These are phyloP conservation scores for Brettanomyces sp. DNA, from an alignment of 805 yeast genomes.

Conservation along the genomic window DNA sequence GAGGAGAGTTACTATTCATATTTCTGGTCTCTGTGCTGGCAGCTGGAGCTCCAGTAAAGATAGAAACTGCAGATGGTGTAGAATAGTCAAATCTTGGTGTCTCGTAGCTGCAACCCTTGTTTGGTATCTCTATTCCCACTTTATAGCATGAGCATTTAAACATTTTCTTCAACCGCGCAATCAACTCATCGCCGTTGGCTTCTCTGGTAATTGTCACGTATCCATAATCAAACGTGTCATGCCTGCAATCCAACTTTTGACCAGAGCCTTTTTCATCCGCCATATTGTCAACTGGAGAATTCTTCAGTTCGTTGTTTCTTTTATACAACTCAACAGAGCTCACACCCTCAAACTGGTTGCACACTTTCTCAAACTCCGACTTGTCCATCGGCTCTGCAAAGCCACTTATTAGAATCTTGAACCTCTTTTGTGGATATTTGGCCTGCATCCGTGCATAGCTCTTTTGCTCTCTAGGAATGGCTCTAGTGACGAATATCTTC, in stretches of 20 bases:
- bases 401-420: slow-evolving; percentile 20
- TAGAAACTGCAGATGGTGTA: not conserved
- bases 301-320: slow-evolving; percentile 2
- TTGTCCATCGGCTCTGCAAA: slow-evolving; percentile 16
- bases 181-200: slow-evolving; percentile 16
- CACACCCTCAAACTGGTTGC: slow-evolving; percentile 16
- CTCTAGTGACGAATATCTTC: slow-evolving; percentile 22
- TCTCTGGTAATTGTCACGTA: slow-evolving; percentile 21
- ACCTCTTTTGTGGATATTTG: slow-evolving; percentile 11
- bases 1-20: not conserved
- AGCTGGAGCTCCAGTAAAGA: not conserved
- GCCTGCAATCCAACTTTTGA: too few species aligned
- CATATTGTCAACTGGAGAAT: too few species aligned
- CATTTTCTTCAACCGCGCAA: slow-evolving; percentile 10
- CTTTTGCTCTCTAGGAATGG: slow-evolving; percentile 25
- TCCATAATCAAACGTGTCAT: slow-evolving; percentile 15
- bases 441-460: slow-evolving; percentile 14
- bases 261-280: too few species aligned
- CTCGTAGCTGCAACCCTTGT: slow-evolving; percentile 6
- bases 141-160: slow-evolving; percentile 21
- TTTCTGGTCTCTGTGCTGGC: not conserved
- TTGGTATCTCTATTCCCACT: slow-evolving; percentile 20
- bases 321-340: slow-evolving; percentile 21
- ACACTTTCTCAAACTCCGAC: slow-evolving; percentile 17
- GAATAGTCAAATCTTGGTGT: slow-evolving; percentile 7